phyloP scores from a whole-genome alignment of 106 monocot genomes.

The Alisma plantagoaquatica region DNA sequence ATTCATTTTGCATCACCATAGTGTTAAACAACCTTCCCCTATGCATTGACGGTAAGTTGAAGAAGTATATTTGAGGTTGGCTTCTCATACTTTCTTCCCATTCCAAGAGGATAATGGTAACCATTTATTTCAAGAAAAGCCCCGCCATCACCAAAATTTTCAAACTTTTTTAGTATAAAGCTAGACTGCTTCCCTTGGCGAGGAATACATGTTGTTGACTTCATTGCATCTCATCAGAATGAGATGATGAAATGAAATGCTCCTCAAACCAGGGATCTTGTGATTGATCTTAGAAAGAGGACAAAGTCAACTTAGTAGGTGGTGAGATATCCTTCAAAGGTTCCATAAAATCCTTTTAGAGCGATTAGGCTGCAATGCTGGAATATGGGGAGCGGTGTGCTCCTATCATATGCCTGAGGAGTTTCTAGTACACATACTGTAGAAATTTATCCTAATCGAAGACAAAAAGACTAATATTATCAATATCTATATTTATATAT shows the following conservation, averaged over 20 bases:
- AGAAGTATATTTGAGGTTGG: constrained; percentile 78
- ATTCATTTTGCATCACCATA: constrained; percentile 76
- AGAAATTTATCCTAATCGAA: too few species aligned
- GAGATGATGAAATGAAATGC: constrained; percentile 39
- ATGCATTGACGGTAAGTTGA: constrained; percentile 81
- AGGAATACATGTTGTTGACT: constrained; percentile 34
- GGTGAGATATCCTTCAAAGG: constrained; percentile 82
- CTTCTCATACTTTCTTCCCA: constrained; percentile 83
- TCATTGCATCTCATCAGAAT: not conserved
- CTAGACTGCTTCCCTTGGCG: constrained; percentile 87
- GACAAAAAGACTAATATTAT: too few species aligned
- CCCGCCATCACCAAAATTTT: constrained; percentile 97
- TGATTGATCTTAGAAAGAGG: constrained; percentile 73
- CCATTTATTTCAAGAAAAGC: constrained; percentile 97
- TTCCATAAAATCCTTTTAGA: too few species aligned
- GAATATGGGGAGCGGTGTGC: too few species aligned
- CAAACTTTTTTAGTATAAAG: constrained; percentile 68
- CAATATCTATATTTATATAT: too few species aligned
- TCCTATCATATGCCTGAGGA: too few species aligned
- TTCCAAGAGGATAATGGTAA: constrained; percentile 84
- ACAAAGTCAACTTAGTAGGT: constrained; percentile 37
- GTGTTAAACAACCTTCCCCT: constrained; percentile 85
- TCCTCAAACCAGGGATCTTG: constrained; percentile 95
- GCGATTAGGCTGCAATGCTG: too few species aligned
- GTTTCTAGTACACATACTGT: too few species aligned